Evolutionary conservation across 139 green algal species (phyloP), one percentile per base, ranked within the genome.

Genomic region (Edaphochlamys debaryana): DNA sequence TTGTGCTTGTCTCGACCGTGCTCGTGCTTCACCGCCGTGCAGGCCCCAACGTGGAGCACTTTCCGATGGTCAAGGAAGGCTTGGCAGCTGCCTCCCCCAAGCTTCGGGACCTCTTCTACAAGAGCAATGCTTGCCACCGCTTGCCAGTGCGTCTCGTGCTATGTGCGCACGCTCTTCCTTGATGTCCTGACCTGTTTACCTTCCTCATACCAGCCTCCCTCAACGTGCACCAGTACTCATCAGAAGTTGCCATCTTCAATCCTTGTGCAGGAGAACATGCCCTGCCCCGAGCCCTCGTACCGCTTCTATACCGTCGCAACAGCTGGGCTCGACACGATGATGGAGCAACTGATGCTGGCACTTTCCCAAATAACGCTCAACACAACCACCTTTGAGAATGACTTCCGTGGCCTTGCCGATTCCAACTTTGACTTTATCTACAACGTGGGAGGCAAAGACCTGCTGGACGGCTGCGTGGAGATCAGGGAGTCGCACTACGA

Each of bases 401-500:
- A n/a, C n/a, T n/a, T n/a, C n/a, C n/a, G n/a, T n/a, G n/a, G n/a
- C n/a, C n/a, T n/a, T n/a, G n/a, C n/a, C n/a, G n/a, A n/a, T n/a
- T n/a, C n/a, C n/a, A 54, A 71, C 56, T 70, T 71, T 23, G 75
- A 81, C 60, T 71, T 72, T 60, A 45, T 81, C 0, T 81, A 81
- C 56, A 72, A 30, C 56, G 74, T 80, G 32, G 74, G 74, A 4
- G 32, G 32, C 37, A 80, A 80, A 58, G 15, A 29, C 4, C 17
- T 62, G 17, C 9, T 25, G 52, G 52, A 62, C 17, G 17, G 52
- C 17, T 20, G 6, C 17, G 17, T 30, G 52, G 52, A 29, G 15
- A 29, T 62, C 4, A 4, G 52, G 17, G 45, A 54, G 45, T 22
- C 13, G 45, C 45, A 54, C 45, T 54, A 54, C 45, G 45, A 54